Evolutionary conservation across 2,329 filamentous ascomycete genomes (phyloP), one percentile per base, ranked within the genome.

Genomic region (Sporothrix mexicana): DNA sequence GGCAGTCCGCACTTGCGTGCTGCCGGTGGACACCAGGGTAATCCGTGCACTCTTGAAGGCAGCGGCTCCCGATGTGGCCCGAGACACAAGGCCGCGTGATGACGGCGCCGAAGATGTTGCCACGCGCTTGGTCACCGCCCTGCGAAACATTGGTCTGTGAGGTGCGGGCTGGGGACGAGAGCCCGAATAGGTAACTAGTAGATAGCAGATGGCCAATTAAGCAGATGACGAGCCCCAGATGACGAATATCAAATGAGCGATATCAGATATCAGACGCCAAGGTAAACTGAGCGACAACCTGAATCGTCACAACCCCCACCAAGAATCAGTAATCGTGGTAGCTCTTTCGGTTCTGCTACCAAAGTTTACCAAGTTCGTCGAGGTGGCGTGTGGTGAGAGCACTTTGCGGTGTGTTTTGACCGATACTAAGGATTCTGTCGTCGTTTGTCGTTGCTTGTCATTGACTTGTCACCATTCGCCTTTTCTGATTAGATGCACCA

Each of bases 101-200:
- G 20, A 23, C n/a, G 61, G 36, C 36, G 41, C 6, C 20, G 57
- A 41, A 30, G 23, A n/a, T 10, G 51, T 30, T 43, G 51, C 51
- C 36, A 69, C 66, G 45, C 45, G 64, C 23, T 67, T 53, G 47
- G 66, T 41, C 23, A 41, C 45, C n/a, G 66, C 25, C 3, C 62
- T 20, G 30, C 66, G 66, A 53, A 68, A 25, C 66, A 68, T 68
- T 30, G 64, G 43, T 45, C n/a, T 64, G 9, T 36, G 23, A 59
- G 55, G 17, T 25, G 25, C 15, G 25, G 17, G 12, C 13, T 17
- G 55, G 55, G 55, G 55, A 59, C 30, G 30, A 36, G 30, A 36
- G 30, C 30, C 51, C 20, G 51, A 55, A 55, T 12, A 55, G 51
- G 10, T 4, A 36, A 36, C 5, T 7, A 7, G 30, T 36, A 36